phyloP scores from a whole-genome alignment of 75 land plant species.

The Pseudotsuga menziesii region DNA sequence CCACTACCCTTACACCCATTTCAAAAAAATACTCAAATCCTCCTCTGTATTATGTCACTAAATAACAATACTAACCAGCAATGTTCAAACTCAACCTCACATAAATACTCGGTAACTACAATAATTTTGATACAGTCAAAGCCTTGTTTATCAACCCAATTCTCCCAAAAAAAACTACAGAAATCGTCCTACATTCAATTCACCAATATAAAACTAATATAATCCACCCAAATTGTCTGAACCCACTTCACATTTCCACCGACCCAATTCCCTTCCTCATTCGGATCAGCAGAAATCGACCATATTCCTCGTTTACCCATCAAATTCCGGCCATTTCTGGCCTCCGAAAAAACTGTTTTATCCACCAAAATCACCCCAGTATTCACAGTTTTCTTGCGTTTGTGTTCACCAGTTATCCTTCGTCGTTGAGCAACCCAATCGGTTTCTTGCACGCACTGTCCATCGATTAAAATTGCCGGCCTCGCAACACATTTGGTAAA shows the following conservation, averaged over 20 bases:
- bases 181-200: background rate
- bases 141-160: background rate
- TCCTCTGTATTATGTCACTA: too few relatives aligned
- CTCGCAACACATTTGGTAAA: too few relatives aligned
- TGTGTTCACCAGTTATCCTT: background rate
- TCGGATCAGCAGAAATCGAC: too few relatives aligned
- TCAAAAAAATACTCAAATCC: background rate
- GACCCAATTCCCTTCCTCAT: background rate
- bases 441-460: slow-evolving; percentile 10
- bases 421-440: background rate
- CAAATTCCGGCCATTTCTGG: too few relatives aligned
- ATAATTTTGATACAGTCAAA: background rate
- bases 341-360: too few relatives aligned
- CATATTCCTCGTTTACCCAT: too few relatives aligned
- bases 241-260: background rate
- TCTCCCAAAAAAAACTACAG: background rate
- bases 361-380: background rate
- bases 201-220: too few relatives aligned
- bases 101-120: background rate
- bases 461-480: background rate
- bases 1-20: slow-evolving; percentile 3
- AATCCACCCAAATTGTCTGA: background rate
- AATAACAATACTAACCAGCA: too few relatives aligned
- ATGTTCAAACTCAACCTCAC: too few relatives aligned
- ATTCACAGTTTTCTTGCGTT: background rate